A percentile compares a stretch with the other conserved stretches of the same genome.
Conservation (phyloP, 495 filamentous ascomycete species). For the Penicillium salamii region DNA sequence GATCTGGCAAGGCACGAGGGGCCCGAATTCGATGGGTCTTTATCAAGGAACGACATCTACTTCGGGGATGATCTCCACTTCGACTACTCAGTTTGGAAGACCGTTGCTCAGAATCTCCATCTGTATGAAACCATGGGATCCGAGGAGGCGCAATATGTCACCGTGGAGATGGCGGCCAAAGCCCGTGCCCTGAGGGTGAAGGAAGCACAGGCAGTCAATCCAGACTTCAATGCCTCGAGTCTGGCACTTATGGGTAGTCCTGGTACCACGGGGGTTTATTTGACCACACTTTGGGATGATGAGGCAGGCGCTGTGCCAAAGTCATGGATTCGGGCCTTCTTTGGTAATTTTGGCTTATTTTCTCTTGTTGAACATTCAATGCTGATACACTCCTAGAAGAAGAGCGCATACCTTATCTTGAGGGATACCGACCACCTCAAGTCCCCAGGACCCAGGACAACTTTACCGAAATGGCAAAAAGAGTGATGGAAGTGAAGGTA, state of each 20-base stretch:
- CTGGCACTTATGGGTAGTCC: conserved; percentile 5
- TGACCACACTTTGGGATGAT: conserved; percentile 15
- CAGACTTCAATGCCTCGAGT: conserved; percentile 10
- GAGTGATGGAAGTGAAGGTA: background rate
- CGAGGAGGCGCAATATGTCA: conserved; percentile 6
- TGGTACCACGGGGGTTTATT: conserved; percentile 14
- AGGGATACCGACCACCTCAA: conserved; percentile 3
- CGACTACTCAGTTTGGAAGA: conserved; percentile 6
- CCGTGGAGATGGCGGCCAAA: conserved; percentile 11
- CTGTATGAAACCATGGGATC: conserved; percentile 4
- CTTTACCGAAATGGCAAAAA: background rate
- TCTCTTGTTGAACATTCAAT: background rate
- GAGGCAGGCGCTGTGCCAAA: conserved; percentile 8
- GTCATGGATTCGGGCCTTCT: conserved; percentile 11
- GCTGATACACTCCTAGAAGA: conserved; percentile 4
- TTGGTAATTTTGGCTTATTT: conserved; percentile 4
- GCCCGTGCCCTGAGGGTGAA: conserved; percentile 10
- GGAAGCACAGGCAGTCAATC: conserved; percentile 9
- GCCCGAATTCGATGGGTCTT: conserved; percentile 17
- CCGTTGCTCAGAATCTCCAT: conserved; percentile 14
- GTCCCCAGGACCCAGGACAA: background rate
- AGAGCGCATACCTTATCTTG: conserved; percentile 16
- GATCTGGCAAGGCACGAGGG: conserved; percentile 14
- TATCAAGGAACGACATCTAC: conserved; percentile 22
- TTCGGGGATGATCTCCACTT: conserved; percentile 14